Percentiles rank a stretch among this genome's conserved stretches.
Conservation (phyloP, 192 early-diverging fungal species). For the Gaertneriomyces semiglobifer region DNA sequence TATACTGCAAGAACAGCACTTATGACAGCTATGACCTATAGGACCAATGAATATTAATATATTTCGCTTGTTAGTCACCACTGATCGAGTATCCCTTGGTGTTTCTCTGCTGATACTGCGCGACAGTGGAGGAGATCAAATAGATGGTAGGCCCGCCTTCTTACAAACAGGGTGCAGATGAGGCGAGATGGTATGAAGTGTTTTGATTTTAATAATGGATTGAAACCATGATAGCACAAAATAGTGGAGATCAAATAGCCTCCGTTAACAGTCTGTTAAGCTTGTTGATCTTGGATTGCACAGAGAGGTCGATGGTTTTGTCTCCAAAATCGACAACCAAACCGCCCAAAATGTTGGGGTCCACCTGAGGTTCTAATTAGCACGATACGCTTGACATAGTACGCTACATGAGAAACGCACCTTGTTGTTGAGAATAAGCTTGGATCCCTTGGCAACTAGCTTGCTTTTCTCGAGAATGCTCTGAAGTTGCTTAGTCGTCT, state of each 20-base stretch:
- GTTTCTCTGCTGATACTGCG: not conserved
- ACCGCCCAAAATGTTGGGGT: slow-evolving; percentile 90
- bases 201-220: not conserved
- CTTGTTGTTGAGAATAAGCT: slow-evolving; percentile 82
- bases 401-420: slow-evolving; percentile 36
- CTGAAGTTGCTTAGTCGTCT: slow-evolving; percentile 68
- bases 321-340: slow-evolving; percentile 96
- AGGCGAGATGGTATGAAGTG: not conserved
- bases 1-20: too few species aligned
- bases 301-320: slow-evolving; percentile 97
- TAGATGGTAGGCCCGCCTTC: not conserved
- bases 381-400: not conserved
- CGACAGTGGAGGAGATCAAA: not conserved
- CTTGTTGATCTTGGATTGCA: slow-evolving; percentile 91
- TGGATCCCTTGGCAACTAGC: slow-evolving; percentile 74
- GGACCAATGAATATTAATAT: too few species aligned
- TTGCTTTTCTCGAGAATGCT: slow-evolving; percentile 75
- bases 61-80: too few species aligned
- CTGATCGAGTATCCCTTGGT: not conserved
- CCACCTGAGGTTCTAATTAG: slow-evolving; percentile 51
- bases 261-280: slow-evolving; percentile 87
- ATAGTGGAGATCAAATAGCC: slow-evolving; percentile 32
- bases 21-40: too few species aligned
- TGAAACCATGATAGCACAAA: too few species aligned
- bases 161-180: not conserved